A percentile compares a stretch with the other conserved stretches of the same genome.
Evolutionary conservation across 495 filamentous ascomycete species (phyloP).

Genomic region (Amorphotheca resinae): DNA sequence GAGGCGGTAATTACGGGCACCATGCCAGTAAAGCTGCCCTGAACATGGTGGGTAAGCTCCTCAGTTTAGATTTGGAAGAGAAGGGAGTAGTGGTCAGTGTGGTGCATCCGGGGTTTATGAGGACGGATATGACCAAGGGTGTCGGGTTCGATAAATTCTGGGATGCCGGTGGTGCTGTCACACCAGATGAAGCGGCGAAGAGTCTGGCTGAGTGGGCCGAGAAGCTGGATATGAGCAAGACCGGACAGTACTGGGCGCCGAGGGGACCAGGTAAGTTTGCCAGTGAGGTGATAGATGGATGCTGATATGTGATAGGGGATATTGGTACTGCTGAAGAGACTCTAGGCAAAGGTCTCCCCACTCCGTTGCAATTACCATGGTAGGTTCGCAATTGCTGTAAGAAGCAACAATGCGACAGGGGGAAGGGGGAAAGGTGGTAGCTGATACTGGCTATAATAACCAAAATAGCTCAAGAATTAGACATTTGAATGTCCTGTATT

Average conservation of each 20-base stretch:
- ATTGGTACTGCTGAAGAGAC: slow-evolving; percentile 57
- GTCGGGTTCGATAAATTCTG: slow-evolving; percentile 63
- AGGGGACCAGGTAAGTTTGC: slow-evolving; percentile 44
- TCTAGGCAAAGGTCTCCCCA: slow-evolving; percentile 46
- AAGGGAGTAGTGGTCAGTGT: slow-evolving; percentile 51
- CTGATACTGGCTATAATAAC: no score
- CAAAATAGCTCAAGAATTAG: no score
- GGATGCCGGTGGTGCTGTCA: slow-evolving; percentile 58
- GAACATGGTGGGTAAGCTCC: slow-evolving; percentile 64
- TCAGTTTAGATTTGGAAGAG: slow-evolving; percentile 54
- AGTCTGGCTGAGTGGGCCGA: slow-evolving; percentile 50
- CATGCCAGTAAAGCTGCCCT: slow-evolving; percentile 60
- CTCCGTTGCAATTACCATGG: slow-evolving; percentile 59
- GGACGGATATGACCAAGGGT: slow-evolving; percentile 58
- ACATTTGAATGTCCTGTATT: no score
- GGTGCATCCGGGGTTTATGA: slow-evolving; percentile 65
- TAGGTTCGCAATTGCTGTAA: no score
- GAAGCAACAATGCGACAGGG: no score
- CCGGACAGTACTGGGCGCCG: slow-evolving; percentile 61
- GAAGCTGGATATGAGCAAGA: slow-evolving; percentile 49
- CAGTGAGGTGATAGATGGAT: background rate
- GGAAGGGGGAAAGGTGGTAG: no score
- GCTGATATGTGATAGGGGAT: slow-evolving; percentile 32
- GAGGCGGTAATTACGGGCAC: slow-evolving; percentile 61
- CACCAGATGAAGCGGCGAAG: slow-evolving; percentile 51